Evolutionary conservation across 805 yeast genomes (phyloP).

Genomic region (Saccharomycopsis capsularis): DNA sequence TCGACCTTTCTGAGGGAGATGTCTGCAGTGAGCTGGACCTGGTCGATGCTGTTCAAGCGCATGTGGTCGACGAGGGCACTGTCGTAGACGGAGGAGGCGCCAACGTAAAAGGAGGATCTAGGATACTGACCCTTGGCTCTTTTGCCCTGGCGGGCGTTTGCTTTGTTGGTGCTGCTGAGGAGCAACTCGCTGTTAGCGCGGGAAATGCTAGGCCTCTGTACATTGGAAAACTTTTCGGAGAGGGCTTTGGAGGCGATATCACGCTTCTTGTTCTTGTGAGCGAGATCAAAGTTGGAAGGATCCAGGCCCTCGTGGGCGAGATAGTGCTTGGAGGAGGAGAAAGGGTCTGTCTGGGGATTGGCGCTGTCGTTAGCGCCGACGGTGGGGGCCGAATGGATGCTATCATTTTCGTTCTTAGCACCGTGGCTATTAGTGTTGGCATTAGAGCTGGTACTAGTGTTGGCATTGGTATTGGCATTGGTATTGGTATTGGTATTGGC

Average conservation of each 20-base stretch:
- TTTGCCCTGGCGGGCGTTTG: not conserved
- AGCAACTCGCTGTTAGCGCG: constrained; percentile 20
- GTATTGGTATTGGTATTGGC: constrained; percentile 27
- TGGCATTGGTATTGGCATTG: constrained; percentile 4
- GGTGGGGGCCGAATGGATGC: not conserved
- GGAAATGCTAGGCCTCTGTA: too few relatives aligned
- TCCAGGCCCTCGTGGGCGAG: not conserved
- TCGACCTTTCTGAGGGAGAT: constrained; percentile 75
- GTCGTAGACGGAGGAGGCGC: constrained; percentile 84
- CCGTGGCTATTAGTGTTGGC: not conserved
- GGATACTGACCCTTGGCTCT: constrained; percentile 67
- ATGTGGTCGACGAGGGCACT: constrained; percentile 58
- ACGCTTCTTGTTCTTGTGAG: not conserved
- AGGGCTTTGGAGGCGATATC: not conserved
- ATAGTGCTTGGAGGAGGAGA: constrained; percentile 37
- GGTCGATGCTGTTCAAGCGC: constrained; percentile 65
- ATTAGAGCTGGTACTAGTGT: not conserved
- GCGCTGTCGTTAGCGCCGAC: not conserved
- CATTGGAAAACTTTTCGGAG: too few relatives aligned
- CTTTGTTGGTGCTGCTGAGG: constrained; percentile 41
- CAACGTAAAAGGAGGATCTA: constrained; percentile 80
- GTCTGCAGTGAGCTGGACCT: constrained; percentile 62
- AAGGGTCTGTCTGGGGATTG: constrained; percentile 27
- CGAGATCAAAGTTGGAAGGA: constrained; percentile 23
- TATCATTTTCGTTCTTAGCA: not conserved